Evolutionary conservation across 2,329 filamentous ascomycete species (phyloP).

Genomic region (Salinomyces thailandicus): DNA sequence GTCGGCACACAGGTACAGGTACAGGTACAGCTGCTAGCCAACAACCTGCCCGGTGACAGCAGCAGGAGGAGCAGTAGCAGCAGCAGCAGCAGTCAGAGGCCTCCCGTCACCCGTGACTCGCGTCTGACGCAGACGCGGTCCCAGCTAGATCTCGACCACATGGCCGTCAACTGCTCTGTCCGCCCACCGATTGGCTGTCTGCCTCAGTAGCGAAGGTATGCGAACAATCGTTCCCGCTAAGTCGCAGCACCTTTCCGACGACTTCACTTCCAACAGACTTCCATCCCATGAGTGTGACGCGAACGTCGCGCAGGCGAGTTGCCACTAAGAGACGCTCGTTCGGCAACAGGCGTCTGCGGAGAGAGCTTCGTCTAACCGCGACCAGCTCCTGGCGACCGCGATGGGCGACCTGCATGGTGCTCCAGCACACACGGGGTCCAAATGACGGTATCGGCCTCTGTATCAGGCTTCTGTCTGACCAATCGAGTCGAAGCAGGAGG

Average conservation of each 20-base stretch:
- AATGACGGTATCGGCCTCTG: not conserved
- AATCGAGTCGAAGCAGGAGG: too few species aligned
- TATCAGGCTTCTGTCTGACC: not conserved
- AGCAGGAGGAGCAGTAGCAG: too few species aligned
- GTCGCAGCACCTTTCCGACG: too few species aligned
- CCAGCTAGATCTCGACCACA: not conserved
- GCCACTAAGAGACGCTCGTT: not conserved
- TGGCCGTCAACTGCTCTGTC: not conserved
- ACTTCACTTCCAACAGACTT: too few species aligned
- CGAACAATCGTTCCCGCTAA: constrained; percentile 1
- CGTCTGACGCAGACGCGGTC: not conserved
- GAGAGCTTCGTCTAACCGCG: not conserved
- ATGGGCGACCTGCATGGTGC: not conserved
- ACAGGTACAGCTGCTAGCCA: too few species aligned
- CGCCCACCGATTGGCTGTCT: not conserved
- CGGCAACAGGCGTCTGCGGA: too few species aligned
- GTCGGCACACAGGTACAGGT: not conserved
- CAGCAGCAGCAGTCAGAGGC: not conserved
- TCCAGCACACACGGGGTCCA: not conserved
- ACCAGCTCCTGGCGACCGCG: not conserved
- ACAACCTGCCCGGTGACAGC: too few species aligned
- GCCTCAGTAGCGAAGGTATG: not conserved
- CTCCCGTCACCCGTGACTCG: too few species aligned
- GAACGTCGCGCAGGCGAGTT: too few species aligned
- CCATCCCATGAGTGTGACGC: too few species aligned